A percentile compares a stretch with the other conserved stretches of the same genome.
Conservation (phyloP, 225 moss, liverwort and hornwort genomes). For the Antitrichia curtipendula region DNA sequence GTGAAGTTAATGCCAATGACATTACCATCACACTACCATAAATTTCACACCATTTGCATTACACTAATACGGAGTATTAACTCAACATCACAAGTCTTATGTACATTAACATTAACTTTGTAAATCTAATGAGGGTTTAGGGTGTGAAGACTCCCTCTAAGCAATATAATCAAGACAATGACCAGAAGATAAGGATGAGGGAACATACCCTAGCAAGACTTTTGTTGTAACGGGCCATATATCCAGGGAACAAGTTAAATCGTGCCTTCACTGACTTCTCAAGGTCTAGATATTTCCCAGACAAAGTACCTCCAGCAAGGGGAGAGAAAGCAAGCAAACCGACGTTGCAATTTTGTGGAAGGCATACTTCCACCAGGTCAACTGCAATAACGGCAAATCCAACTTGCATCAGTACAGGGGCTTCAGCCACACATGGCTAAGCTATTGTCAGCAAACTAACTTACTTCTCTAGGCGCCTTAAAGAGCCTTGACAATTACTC, state of each 20-base stretch:
- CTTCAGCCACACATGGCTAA: background rate
- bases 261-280: constrained; percentile 16
- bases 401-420: background rate
- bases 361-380: constrained; percentile 79
- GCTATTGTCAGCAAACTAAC: background rate
- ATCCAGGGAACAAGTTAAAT: constrained; percentile 56
- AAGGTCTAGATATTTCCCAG: constrained; percentile 49
- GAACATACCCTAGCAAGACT: constrained; percentile 46
- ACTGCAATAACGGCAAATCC: constrained; percentile 13
- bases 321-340: constrained; percentile 84
- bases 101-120: background rate
- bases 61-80: background rate
- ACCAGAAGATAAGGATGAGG: background rate
- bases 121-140: background rate
- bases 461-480: background rate
- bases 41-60: background rate
- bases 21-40: background rate
- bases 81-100: background rate
- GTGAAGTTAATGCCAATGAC: background rate
- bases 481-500: background rate
- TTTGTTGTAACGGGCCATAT: constrained; percentile 60
- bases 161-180: background rate
- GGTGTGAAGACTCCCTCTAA: background rate
- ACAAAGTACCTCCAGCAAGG: constrained; percentile 59
- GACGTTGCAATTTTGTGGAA: constrained; percentile 50